Evolutionary conservation across 495 filamentous ascomycete genomes (phyloP).

Genomic region (Aspergillus panamensis): DNA sequence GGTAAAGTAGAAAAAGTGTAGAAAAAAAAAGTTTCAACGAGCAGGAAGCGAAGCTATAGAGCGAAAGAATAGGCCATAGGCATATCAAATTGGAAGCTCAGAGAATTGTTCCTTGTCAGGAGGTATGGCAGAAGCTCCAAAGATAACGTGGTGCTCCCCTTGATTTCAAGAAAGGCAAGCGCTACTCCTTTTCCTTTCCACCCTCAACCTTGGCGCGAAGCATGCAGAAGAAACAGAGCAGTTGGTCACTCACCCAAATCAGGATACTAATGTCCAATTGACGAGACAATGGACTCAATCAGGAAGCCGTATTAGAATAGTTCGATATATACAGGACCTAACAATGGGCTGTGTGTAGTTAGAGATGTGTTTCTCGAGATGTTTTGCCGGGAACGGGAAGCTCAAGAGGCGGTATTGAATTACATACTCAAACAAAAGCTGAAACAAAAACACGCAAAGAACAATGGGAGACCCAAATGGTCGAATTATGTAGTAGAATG

Average conservation of each 20-base stretch:
- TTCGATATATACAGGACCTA: constrained; percentile 6
- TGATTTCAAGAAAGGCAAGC: background rate
- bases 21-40: background rate
- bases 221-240: background rate
- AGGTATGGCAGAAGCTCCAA: background rate
- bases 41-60: constrained; percentile 5
- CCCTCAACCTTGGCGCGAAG: background rate
- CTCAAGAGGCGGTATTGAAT: background rate
- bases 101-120: no score
- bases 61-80: background rate
- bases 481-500: background rate
- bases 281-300: constrained; percentile 1
- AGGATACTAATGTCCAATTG: constrained; percentile 15
- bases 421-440: background rate
- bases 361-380: background rate
- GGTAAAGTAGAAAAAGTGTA: constrained; percentile 3
- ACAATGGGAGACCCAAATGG: background rate
- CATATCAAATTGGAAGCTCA: no score
- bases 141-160: background rate
- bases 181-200: constrained; percentile 10
- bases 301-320: background rate
- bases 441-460: background rate
- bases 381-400: background rate
- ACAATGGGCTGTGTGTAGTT: constrained; percentile 4
- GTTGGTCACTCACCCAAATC: constrained; percentile 15